Base-by-base conservation (phyloP, 75 land plant species). In the Adiantum capillusveneris region DNA sequence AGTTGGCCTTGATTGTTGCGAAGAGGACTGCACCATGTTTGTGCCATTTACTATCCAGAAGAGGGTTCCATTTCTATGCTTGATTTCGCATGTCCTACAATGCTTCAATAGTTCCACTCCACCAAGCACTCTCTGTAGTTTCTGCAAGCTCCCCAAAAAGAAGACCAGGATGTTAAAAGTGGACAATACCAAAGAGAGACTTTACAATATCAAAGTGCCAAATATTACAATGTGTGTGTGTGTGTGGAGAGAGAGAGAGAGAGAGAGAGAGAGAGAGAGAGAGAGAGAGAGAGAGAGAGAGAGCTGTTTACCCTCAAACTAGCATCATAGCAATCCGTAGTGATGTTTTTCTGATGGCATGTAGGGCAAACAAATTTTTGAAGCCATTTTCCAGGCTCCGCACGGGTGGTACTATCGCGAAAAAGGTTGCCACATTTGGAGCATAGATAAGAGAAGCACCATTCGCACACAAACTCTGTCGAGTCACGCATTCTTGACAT, bases 361-460 rank as follows among this genome's bases (percentile, higher is more conserved):
- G 21, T 17, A 20, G 21, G 21, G 21, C 49, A 46, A n/a, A 20
- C 21, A 46, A 17, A 46, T 46, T 17, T 46, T 20, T 46, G 49
- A 17, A 46, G 49, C 49, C 49, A 46, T 17, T 46, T 46, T 17
- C 49, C 49, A 46, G 49, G 49, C 49, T 46, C 49, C 14, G 49
- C 49, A 6, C 49, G 49, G 5, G 49, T 46, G 49, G 21, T 46
- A 46, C 49, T 46, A 20, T 46, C 49, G 3, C 49, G n/a, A 14
- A 7, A 46, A 20, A 20, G 21, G 3, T 46, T 46, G 14, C 49
- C 49, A 14, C 49, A 46, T 46, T 14, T 46, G 49, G 6, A 46
- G 49, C 49, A 46, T 5, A 46, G 14, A 20, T 46, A 46, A 46
- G 49, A 46, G 21, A 46, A 46, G 49, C 49, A 46, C 49, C 49